These are phyloP conservation scores for Cyclotella sp. DNA, from an alignment of 108 stramenopile species.

Conservation along the genomic window DNA sequence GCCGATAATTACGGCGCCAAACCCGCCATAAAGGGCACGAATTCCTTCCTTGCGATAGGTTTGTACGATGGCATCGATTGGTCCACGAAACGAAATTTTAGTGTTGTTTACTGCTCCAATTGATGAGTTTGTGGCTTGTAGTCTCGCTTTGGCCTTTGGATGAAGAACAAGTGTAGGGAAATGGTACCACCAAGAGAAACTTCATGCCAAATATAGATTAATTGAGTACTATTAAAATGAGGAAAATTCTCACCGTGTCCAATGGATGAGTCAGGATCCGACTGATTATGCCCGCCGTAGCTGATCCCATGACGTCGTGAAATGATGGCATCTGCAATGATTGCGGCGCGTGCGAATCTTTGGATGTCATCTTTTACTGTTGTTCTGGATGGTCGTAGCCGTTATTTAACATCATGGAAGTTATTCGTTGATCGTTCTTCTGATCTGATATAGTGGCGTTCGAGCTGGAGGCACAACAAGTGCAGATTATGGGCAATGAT, in stretches of 20 bases:
- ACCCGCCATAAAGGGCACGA: slow-evolving; percentile 90
- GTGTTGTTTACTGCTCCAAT: neutral
- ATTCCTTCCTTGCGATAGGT: slow-evolving; percentile 88
- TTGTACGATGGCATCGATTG: slow-evolving; percentile 65
- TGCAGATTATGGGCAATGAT: too few species aligned
- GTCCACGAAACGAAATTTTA: slow-evolving; percentile 55
- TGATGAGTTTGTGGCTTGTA: slow-evolving; percentile 50
- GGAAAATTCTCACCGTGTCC: slow-evolving; percentile 58
- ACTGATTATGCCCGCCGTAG: slow-evolving; percentile 78
- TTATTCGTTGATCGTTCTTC: neutral
- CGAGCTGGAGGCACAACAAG: too few species aligned
- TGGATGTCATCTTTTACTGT: neutral
- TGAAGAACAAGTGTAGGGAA: too few species aligned
- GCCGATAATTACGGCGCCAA: slow-evolving; percentile 88
- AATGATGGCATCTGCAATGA: neutral
- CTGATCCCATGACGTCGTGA: slow-evolving; percentile 72
- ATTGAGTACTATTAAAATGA: neutral
- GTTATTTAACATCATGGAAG: neutral
- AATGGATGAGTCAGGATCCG: slow-evolving; percentile 79
- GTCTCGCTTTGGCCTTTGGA: slow-evolving; percentile 65
- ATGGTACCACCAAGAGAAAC: neutral
- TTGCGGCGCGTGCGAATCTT: neutral
- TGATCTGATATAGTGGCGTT: too few species aligned
- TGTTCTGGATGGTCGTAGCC: neutral
- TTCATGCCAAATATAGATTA: neutral